Conservation (phyloP, 169 alveolate genomes). For the Fabrea salina region DNA sequence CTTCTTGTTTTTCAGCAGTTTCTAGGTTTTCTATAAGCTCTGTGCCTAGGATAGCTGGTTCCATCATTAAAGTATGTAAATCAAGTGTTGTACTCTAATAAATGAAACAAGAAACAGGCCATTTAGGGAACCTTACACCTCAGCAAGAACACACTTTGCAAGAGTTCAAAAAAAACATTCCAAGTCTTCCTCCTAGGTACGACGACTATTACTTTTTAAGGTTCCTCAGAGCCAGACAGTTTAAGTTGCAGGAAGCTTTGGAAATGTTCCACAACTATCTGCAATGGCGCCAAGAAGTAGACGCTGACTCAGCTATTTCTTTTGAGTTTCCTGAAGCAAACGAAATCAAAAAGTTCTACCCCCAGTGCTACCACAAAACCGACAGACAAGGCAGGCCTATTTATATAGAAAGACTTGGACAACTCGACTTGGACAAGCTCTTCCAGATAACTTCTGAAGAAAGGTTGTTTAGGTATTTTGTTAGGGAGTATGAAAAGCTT, state of each 20-base stretch:
- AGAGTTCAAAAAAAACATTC: not conserved
- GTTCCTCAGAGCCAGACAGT: slow-evolving; percentile 81
- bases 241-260: slow-evolving; percentile 57
- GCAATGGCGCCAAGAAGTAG: slow-evolving; percentile 70
- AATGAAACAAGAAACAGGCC: too few relatives aligned
- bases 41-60: too few relatives aligned
- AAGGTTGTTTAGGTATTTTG: slow-evolving; percentile 63
- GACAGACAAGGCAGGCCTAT: slow-evolving; percentile 81
- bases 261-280: slow-evolving; percentile 68
- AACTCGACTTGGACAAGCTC: slow-evolving; percentile 52
- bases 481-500: slow-evolving; percentile 62
- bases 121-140: not conserved
- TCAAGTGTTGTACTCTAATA: too few relatives aligned
- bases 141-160: not conserved
- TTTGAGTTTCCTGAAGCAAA: slow-evolving; percentile 52
- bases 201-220: slow-evolving; percentile 36
- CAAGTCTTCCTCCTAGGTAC: not conserved
- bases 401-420: slow-evolving; percentile 75
- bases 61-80: too few relatives aligned
- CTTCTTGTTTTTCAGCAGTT: slow-evolving; percentile 25
- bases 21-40: too few relatives aligned
- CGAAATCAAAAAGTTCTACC: slow-evolving; percentile 56
- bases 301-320: slow-evolving; percentile 52
- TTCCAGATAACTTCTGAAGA: slow-evolving; percentile 64
- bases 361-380: slow-evolving; percentile 76